Evolutionary conservation across 257 asterid species (phyloP).

Genomic region (Fraxinus anomala): DNA sequence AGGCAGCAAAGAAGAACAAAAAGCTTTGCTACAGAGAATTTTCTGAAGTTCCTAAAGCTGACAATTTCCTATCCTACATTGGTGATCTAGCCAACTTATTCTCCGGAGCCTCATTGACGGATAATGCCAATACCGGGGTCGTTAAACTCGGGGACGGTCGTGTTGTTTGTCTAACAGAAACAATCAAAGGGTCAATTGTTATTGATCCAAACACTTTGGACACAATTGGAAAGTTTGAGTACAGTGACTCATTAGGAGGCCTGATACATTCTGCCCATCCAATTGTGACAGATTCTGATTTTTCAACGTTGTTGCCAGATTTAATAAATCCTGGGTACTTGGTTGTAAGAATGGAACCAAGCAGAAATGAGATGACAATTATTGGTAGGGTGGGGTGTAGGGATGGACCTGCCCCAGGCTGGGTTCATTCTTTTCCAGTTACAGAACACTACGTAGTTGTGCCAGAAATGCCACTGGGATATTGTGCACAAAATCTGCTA

Average conservation of each 20-base stretch:
- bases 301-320: constrained; percentile 75
- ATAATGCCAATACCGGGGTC: constrained; percentile 94
- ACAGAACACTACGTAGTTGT: constrained; percentile 86
- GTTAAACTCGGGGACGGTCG: constrained; percentile 84
- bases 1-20: constrained; percentile 67
- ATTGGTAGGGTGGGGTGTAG: constrained; percentile 82
- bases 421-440: constrained; percentile 96
- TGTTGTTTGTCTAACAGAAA: constrained; percentile 88
- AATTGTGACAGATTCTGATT: constrained; percentile 70
- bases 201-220: constrained; percentile 72
- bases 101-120: constrained; percentile 89
- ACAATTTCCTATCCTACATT: constrained; percentile 67
- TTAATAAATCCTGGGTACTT: constrained; percentile 71
- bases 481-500: constrained; percentile 77
- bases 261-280: constrained; percentile 95
- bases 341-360: constrained; percentile 76
- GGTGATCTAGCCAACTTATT: constrained; percentile 82
- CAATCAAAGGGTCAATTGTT: constrained; percentile 75
- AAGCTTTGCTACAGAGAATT: constrained; percentile 85
- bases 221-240: constrained; percentile 67
- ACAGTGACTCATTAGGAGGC: constrained; percentile 66
- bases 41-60: constrained; percentile 79
- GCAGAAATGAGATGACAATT: constrained; percentile 73
- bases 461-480: constrained; percentile 97
- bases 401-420: constrained; percentile 83